Evolutionary conservation across 257 asterid genomes (phyloP).

Genomic region (Orobanche coerulescens): DNA sequence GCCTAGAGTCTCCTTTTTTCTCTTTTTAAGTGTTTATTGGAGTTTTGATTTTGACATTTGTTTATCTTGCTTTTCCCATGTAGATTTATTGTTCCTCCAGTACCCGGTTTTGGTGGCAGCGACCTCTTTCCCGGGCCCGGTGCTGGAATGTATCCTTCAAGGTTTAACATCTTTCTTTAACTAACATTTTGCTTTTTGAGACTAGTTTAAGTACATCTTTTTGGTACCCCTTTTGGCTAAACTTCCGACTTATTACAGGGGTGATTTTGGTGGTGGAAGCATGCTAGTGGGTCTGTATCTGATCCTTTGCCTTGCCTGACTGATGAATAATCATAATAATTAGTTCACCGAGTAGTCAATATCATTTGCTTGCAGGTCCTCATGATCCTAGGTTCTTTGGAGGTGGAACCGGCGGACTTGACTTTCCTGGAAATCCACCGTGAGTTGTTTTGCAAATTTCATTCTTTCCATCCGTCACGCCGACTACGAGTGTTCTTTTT

Average conservation of each 20-base stretch:
- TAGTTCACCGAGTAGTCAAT: slow-evolving; percentile 1
- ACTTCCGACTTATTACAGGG: slow-evolving; percentile 32
- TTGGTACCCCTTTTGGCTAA: background rate
- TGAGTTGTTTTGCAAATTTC: slow-evolving; percentile 24
- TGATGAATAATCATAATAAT: background rate
- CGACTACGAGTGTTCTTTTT: slow-evolving; percentile 1
- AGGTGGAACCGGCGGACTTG: slow-evolving; percentile 38
- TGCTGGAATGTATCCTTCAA: slow-evolving; percentile 70
- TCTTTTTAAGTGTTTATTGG: background rate
- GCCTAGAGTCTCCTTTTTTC: background rate
- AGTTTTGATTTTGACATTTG: background rate
- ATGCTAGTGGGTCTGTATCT: slow-evolving; percentile 60
- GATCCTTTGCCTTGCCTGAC: background rate
- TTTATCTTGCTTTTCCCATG: background rate
- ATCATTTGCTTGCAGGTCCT: slow-evolving; percentile 50
- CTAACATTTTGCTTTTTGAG: background rate
- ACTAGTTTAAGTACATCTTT: background rate
- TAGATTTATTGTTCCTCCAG: slow-evolving; percentile 48
- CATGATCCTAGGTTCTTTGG: slow-evolving; percentile 66
- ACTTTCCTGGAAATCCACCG: slow-evolving; percentile 51
- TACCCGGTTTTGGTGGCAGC: slow-evolving; percentile 35
- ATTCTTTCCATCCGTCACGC: background rate
- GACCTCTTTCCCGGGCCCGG: slow-evolving; percentile 65
- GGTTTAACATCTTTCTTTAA: slow-evolving; percentile 30
- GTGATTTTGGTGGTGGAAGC: slow-evolving; percentile 51